Percentiles rank a stretch among this genome's conserved stretches.
phyloP scores from a whole-genome alignment of 495 filamentous ascomycete genomes.

The Trichocladium antarcticum region DNA sequence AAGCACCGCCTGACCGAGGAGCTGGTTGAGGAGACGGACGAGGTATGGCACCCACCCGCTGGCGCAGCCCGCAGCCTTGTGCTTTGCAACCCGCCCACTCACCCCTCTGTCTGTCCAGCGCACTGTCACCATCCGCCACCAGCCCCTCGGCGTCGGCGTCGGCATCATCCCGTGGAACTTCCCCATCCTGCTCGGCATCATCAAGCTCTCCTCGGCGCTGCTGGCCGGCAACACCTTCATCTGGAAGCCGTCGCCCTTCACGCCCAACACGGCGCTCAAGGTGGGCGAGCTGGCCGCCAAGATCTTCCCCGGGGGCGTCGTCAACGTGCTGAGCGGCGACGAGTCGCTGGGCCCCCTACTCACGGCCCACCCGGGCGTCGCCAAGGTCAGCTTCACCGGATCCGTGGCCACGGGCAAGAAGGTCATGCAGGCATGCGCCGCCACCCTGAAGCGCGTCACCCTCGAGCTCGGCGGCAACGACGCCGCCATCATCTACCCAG shows the following conservation, averaged over 20 bases:
- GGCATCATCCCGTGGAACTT: conserved; percentile 54
- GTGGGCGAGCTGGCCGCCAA: conserved; percentile 48
- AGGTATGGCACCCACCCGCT: conserved; percentile 32
- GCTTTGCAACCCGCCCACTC: conserved; percentile 5
- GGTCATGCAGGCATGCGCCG: conserved; percentile 41
- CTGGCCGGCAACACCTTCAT: conserved; percentile 51
- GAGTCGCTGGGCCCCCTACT: conserved; percentile 50
- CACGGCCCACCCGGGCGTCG: conserved; percentile 46
- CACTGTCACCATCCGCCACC: too few species aligned
- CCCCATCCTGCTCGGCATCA: conserved; percentile 41
- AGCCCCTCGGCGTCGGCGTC: conserved; percentile 41
- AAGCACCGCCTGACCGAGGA: too few species aligned
- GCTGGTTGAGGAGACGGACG: too few species aligned
- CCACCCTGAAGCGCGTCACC: conserved; percentile 46
- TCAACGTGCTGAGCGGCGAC: conserved; percentile 54
- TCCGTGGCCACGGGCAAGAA: conserved; percentile 51
- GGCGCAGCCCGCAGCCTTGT: conserved; percentile 10
- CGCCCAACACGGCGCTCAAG: conserved; percentile 55
- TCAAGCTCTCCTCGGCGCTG: conserved; percentile 44
- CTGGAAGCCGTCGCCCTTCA: conserved; percentile 51
- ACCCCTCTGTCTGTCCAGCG: too few species aligned
- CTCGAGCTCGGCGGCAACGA: conserved; percentile 55
- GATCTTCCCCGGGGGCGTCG: conserved; percentile 52
- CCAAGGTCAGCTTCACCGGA: conserved; percentile 58
- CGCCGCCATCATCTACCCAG: conserved; percentile 52